Conservation (phyloP, 2,329 filamentous ascomycete species). For the Pseudogymnoascus sp. region DNA sequence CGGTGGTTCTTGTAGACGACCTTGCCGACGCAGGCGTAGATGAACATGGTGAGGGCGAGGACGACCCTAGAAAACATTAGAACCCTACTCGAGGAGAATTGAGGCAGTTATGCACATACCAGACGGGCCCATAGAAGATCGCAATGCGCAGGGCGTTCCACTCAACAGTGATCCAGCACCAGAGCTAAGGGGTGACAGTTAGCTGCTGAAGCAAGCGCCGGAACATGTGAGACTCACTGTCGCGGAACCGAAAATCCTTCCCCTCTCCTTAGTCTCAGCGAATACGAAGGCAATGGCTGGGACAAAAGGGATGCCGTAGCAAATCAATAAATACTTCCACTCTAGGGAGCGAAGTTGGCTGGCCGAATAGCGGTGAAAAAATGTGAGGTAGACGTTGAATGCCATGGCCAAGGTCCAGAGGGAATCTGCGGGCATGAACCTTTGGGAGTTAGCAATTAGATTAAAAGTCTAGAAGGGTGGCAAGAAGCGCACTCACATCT, state of each 20-base stretch:
- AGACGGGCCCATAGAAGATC: conserved; percentile 65
- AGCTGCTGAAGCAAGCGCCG: conserved; percentile 30
- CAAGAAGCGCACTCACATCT: conserved; percentile 51
- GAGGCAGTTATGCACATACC: conserved; percentile 36
- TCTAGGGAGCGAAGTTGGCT: conserved; percentile 43
- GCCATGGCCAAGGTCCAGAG: conserved; percentile 53
- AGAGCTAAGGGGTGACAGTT: conserved; percentile 51
- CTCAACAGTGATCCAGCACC: conserved; percentile 66
- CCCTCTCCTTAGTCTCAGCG: conserved; percentile 30
- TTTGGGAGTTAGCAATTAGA: conserved; percentile 21
- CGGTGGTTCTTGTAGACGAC: conserved; percentile 60
- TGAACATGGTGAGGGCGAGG: conserved; percentile 52
- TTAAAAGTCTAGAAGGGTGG: background rate
- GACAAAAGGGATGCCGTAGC: conserved; percentile 49
- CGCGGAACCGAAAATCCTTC: conserved; percentile 32
- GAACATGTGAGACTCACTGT: conserved; percentile 27
- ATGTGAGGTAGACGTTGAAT: conserved; percentile 52
- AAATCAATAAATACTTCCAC: conserved; percentile 44
- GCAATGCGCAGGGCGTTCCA: conserved; percentile 67
- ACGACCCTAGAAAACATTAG: conserved; percentile 39
- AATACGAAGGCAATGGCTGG: conserved; percentile 48
- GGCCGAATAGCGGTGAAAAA: conserved; percentile 47
- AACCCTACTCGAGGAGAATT: conserved; percentile 16
- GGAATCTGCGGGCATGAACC: conserved; percentile 48
- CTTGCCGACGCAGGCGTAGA: conserved; percentile 56